A percentile compares a stretch with the other conserved stretches of the same genome.
These are phyloP conservation scores for Cladosporium sp. DNA, from an alignment of 2,329 filamentous ascomycete genomes.

Conservation along the genomic window DNA sequence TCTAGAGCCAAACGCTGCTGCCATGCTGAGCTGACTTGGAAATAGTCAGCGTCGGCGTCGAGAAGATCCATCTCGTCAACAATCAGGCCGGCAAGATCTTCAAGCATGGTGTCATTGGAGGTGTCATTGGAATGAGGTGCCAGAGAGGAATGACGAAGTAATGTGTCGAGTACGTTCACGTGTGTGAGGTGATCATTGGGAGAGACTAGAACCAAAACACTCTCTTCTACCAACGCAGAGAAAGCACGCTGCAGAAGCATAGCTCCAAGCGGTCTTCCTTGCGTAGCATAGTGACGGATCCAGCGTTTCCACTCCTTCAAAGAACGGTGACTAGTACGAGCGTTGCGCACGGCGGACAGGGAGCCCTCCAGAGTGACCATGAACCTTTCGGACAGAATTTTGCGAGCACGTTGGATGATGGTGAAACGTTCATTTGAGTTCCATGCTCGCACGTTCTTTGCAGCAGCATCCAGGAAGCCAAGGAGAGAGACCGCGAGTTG, in stretches of 20 bases:
- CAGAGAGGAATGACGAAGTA: slow-evolving; percentile 37
- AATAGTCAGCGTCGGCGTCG: slow-evolving; percentile 86
- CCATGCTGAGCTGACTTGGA: slow-evolving; percentile 79
- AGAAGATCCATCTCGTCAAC: slow-evolving; percentile 81
- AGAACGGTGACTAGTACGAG: slow-evolving; percentile 63
- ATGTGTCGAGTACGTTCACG: slow-evolving; percentile 26
- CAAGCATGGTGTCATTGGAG: slow-evolving; percentile 54
- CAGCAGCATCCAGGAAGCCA: slow-evolving; percentile 83
- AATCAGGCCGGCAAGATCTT: slow-evolving; percentile 68
- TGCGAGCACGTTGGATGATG: slow-evolving; percentile 69
- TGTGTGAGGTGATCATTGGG: slow-evolving; percentile 22
- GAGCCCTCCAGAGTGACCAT: slow-evolving; percentile 84
- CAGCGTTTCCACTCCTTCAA: slow-evolving; percentile 87
- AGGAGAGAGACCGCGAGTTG: slow-evolving; percentile 82
- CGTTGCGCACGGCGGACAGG: slow-evolving; percentile 85
- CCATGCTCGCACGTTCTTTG: slow-evolving; percentile 80
- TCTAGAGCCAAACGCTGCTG: slow-evolving; percentile 85
- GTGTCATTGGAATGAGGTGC: slow-evolving; percentile 17
- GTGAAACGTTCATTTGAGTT: slow-evolving; percentile 69
- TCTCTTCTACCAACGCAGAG: slow-evolving; percentile 69
- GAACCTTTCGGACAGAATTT: slow-evolving; percentile 79
- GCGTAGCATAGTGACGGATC: slow-evolving; percentile 76
- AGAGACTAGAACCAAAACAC: slow-evolving; percentile 29
- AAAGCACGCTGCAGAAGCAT: slow-evolving; percentile 90
- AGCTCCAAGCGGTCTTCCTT: slow-evolving; percentile 79